Percentiles rank a stretch among this genome's conserved stretches.
Evolutionary conservation across 2,329 filamentous ascomycete species (phyloP).

Genomic region (Hymenoscyphus infarciens): DNA sequence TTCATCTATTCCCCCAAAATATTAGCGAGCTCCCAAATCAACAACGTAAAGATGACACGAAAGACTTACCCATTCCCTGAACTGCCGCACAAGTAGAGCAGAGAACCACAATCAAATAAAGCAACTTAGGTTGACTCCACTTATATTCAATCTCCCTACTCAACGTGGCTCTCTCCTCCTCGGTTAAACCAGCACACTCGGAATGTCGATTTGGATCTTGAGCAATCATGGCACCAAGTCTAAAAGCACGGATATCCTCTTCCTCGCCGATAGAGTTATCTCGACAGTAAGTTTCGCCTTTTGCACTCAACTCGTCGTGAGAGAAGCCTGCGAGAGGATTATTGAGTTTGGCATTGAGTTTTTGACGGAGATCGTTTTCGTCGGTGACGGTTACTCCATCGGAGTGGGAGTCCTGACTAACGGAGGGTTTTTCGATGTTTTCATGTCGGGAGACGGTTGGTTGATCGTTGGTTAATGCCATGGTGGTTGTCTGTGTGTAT

Average conservation of each 20-base stretch:
- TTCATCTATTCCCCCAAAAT: conserved; percentile 45
- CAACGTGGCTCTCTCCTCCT: conserved; percentile 55
- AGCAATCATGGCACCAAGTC: conserved; percentile 56
- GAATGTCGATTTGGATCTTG: conserved; percentile 44
- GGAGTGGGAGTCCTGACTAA: neutral
- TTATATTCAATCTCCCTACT: conserved; percentile 60
- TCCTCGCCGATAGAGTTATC: conserved; percentile 52
- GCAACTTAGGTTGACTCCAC: conserved; percentile 64
- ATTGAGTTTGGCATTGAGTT: conserved; percentile 47
- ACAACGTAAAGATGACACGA: neutral
- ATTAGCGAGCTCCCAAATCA: neutral
- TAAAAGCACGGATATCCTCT: conserved; percentile 56
- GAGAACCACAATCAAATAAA: conserved; percentile 63
- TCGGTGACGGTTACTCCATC: conserved; percentile 13
- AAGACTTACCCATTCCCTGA: conserved; percentile 58
- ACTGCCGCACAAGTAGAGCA: conserved; percentile 68
- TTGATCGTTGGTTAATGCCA: no score
- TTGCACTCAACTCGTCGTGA: conserved; percentile 48
- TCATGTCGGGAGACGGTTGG: no score
- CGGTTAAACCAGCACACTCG: conserved; percentile 49
- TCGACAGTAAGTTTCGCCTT: conserved; percentile 56
- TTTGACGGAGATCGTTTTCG: conserved; percentile 22
- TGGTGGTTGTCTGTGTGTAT: no score
- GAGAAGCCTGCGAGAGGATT: conserved; percentile 49
- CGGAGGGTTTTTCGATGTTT: no score